Base-by-base conservation (phyloP, 495 filamentous ascomycete species). In the Neurospora terricola region DNA sequence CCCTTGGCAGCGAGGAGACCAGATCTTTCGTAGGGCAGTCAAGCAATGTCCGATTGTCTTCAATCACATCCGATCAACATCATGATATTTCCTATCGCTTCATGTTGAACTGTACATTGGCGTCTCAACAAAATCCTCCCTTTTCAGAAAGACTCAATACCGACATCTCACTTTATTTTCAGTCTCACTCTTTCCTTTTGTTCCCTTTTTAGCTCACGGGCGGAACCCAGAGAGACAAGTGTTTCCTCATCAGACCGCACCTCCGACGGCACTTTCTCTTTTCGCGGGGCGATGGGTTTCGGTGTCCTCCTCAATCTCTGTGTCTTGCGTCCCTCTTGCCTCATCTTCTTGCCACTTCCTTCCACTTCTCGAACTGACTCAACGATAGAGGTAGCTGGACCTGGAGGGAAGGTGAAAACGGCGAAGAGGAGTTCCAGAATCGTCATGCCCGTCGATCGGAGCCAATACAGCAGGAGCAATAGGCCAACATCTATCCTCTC, bases 391-490 rank as follows among this genome's bases (percentile, higher is more conserved):
- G 30, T 34, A 34, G 18, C 0, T 9, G 42, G 42, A 9, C 16
- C 42, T 45, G 42, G 2, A 45, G 18, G 42, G 18, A 45, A 45
- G 42, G 42, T 45, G 42, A n/a, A 45, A 10, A 69, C 30, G 27
- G 69, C 70, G 30, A 30, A 30, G 59, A 39, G 59, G n/a, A 72
- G 27, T 18, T 18, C 39, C 34, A 37, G 11, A 18, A 74, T 39
- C 40, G 72, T 36, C 30, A 72, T 71, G 34, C 59, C 70, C 59
- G 37, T 23, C 69, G 38, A 39, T 14, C 68, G 36, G 10, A 73
- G 37, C 68, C 68, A 74, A 11, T 21, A 36, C 30, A 74, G 30
- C 70, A 72, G n/a, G 14, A 74, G 42, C 42, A 45, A 45, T 4
- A 45, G 42, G 42, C 42, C 18, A 45, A 45, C 42, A 45, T 45